Evolutionary conservation across 352 stramenopile genomes (phyloP), one percentile per base, ranked within the genome.

Genomic region (Pythium aquatile): DNA sequence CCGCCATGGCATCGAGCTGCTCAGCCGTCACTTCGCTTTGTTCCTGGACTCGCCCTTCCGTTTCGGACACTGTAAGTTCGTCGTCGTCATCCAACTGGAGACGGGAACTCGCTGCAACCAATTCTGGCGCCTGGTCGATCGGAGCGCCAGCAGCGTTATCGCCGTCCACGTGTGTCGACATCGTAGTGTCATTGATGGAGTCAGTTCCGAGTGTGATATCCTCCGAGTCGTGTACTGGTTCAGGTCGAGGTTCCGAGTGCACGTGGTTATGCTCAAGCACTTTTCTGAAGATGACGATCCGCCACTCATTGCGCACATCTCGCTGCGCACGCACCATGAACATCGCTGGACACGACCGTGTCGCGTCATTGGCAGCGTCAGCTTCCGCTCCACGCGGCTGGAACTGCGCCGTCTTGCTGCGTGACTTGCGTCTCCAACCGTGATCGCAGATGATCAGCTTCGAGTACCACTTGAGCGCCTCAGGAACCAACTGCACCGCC

Each of bases 371-470:
- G 2, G 24, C n/a, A 16, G 30, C 49, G 1, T 55, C 58, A 0
- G 55, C 55, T 16, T 20, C 32, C 30, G 35, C 51, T 7, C 49
- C 51, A 20, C 39, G 55, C 2, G 28, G 47, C 55, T 53, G 49
- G 20, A 49, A 48, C n/a, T 67, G 55, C 7, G 52, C 11, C 8
- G 52, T 56, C 37, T 88, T 87, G 51, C 72, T 79, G 5, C 81
- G 73, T 10, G 71, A 77, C 71, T 85, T 82, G 28, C 83, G 80
- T 55, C 88, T 88, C 83, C 83, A 91, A 0, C 83, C 83, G 53
- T 88, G 80, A 7, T 78, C 87, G 58, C 83, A 93, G 48, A 90
- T 91, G 20, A 91, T 57, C 65, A 93, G 62, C 67, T 93, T 93
- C 1, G 81, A 91, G 46, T 85, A 90, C 83, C 83, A 93, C 35